phyloP scores from a whole-genome alignment of 2,329 filamentous ascomycete genomes.

The Colletotrichum sp. region DNA sequence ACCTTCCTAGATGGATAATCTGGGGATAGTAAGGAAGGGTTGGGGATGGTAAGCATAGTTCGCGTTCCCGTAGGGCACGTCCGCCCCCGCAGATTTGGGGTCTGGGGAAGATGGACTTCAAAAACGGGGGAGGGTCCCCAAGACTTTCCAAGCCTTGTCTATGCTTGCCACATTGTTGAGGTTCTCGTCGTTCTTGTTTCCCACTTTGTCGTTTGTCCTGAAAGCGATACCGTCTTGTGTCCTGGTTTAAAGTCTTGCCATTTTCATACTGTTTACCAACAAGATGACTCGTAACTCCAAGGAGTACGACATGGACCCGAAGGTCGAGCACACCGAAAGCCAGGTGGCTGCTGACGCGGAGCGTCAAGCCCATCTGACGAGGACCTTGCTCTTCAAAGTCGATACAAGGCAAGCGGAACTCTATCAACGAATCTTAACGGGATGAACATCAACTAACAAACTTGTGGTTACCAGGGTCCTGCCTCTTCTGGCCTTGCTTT shows the following conservation, averaged over 20 bases:
- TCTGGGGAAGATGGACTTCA: conserved; percentile 15
- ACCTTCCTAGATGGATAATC: not conserved
- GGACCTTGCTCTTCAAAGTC: conserved; percentile 30
- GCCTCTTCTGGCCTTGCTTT: conserved; percentile 66
- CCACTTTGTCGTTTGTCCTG: not conserved
- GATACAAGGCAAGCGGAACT: conserved; percentile 25
- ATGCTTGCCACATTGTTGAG: not conserved
- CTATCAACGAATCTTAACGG: not conserved
- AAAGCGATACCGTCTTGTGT: not conserved
- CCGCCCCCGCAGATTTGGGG: conserved; percentile 1
- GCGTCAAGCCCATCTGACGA: conserved; percentile 23
- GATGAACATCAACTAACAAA: not conserved
- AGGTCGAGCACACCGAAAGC: conserved; percentile 24
- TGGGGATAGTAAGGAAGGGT: not conserved
- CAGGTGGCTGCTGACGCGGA: conserved; percentile 17
- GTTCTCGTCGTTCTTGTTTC: not conserved
- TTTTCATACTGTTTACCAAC: not conserved
- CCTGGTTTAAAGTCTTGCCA: not conserved
- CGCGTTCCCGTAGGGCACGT: not conserved
- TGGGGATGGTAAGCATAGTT: not conserved
- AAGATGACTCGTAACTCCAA: not conserved
- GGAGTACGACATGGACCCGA: conserved; percentile 18
- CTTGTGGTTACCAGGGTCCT: conserved; percentile 51
- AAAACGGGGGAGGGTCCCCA: conserved; percentile 11
- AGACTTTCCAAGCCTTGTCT: not conserved